Evolutionary conservation across 306 rosid genomes (phyloP).

Genomic region (Vigna trinervia): DNA sequence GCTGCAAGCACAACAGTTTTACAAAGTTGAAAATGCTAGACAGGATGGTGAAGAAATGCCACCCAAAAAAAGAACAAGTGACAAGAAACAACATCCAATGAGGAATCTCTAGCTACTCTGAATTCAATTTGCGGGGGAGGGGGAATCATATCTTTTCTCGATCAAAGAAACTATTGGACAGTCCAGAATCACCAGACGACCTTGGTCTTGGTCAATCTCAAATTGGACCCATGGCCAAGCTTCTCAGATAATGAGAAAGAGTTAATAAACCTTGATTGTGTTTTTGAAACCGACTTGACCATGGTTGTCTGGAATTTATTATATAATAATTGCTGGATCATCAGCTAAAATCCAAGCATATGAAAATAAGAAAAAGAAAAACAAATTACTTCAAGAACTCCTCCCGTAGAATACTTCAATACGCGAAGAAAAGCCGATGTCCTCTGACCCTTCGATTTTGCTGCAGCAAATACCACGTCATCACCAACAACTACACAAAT

Average conservation of each 20-base stretch:
- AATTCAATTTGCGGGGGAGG: neutral
- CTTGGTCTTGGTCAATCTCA: no score
- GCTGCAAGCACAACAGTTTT: constrained; percentile 61
- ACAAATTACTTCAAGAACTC: constrained; percentile 87
- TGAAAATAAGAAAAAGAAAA: constrained; percentile 11
- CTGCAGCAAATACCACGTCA: constrained; percentile 59
- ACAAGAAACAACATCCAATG: constrained; percentile 8
- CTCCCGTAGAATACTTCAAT: constrained; percentile 91
- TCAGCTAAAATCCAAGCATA: constrained; percentile 18
- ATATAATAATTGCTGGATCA: neutral
- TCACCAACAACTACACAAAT: constrained; percentile 42
- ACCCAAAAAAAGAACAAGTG: neutral
- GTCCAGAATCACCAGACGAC: neutral
- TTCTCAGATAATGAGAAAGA: neutral
- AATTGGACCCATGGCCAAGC: neutral
- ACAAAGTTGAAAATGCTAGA: neutral
- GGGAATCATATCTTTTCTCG: neutral
- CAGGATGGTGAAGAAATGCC: neutral
- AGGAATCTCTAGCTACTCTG: constrained; percentile 19
- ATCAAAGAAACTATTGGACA: no score
- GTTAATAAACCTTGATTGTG: neutral
- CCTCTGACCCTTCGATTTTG: constrained; percentile 69
- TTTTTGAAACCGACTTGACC: neutral
- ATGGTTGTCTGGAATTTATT: neutral
- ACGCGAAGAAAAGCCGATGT: constrained; percentile 89